Evolutionary conservation across 768 basidiomycete species (phyloP).

Genomic region (Hortiboletus flavorubellus): DNA sequence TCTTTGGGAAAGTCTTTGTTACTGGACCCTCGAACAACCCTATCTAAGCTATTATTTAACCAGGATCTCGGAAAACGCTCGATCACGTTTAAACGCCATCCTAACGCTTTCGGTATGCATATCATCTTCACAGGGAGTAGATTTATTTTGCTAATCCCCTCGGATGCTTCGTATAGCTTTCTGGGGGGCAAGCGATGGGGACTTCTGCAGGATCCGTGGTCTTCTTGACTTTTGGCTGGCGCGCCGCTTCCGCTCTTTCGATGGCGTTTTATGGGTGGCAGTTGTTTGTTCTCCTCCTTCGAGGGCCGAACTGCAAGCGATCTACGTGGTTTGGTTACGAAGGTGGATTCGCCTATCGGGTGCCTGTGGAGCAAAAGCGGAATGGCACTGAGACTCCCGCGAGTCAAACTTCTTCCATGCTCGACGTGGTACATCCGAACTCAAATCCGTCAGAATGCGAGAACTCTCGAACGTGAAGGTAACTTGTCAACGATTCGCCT

Average conservation of each 20-base stretch:
- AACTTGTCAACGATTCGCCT: neutral
- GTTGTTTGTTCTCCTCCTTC: conserved; percentile 33
- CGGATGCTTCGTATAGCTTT: conserved; percentile 12
- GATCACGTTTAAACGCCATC: conserved; percentile 29
- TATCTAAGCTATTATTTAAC: conserved; percentile 1
- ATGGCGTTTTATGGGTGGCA: conserved; percentile 35
- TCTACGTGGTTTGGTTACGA: conserved; percentile 58
- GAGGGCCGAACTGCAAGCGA: conserved; percentile 37
- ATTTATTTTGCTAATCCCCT: neutral
- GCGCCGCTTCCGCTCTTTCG: conserved; percentile 30
- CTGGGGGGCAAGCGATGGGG: conserved; percentile 41
- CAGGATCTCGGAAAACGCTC: conserved; percentile 25
- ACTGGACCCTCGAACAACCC: neutral
- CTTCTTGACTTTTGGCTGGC: conserved; percentile 40
- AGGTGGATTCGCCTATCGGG: conserved; percentile 40
- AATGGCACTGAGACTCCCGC: neutral
- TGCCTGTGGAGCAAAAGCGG: neutral
- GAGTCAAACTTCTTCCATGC: conserved; percentile 3
- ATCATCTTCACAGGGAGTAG: neutral
- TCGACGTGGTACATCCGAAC: neutral
- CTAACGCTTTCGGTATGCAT: conserved; percentile 25
- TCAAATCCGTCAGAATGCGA: neutral
- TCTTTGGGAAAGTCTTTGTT: conserved; percentile 17
- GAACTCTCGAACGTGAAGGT: neutral
- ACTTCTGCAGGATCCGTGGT: conserved; percentile 38